Evolutionary conservation across 1,284 basidiomycete species (phyloP).

Genomic region (Wallemia hederae): DNA sequence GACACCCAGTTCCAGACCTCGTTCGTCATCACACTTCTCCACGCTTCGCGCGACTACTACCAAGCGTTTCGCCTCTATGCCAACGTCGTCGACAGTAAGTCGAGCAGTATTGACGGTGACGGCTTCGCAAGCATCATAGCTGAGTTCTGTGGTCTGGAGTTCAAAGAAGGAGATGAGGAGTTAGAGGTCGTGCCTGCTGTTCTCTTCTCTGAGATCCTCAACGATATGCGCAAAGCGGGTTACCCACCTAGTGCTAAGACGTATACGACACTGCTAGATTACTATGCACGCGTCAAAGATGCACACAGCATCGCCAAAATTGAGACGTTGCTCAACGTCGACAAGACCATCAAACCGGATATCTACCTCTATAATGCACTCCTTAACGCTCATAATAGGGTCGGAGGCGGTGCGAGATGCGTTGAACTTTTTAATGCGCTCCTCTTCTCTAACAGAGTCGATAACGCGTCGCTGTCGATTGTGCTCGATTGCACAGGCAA

Average conservation of each 20-base stretch:
- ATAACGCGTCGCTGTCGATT: constrained; percentile 41
- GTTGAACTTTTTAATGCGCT: constrained; percentile 48
- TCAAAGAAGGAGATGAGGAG: constrained; percentile 16
- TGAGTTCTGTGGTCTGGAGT: constrained; percentile 29
- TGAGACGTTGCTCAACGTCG: constrained; percentile 49
- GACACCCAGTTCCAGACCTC: neutral
- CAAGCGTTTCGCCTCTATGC: neutral
- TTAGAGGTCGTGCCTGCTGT: constrained; percentile 25
- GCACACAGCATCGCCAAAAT: constrained; percentile 26
- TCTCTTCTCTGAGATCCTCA: constrained; percentile 44
- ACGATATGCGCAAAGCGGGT: constrained; percentile 47
- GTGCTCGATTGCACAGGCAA: constrained; percentile 56
- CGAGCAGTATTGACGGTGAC: constrained; percentile 21
- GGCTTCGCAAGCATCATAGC: constrained; percentile 32
- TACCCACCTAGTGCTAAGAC: constrained; percentile 28
- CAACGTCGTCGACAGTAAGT: constrained; percentile 6
- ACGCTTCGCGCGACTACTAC: neutral
- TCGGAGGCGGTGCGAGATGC: constrained; percentile 36
- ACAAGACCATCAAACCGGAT: constrained; percentile 42
- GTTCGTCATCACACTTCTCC: neutral
- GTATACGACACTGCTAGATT: constrained; percentile 39
- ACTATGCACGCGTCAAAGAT: constrained; percentile 14
- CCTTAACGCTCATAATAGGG: constrained; percentile 63
- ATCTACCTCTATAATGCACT: constrained; percentile 51
- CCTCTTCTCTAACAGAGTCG: constrained; percentile 26